A percentile compares a stretch with the other conserved stretches of the same genome.
These are phyloP conservation scores for Papiliotrema fonsecae DNA, from an alignment of 1,284 basidiomycete species.

Conservation along the genomic window DNA sequence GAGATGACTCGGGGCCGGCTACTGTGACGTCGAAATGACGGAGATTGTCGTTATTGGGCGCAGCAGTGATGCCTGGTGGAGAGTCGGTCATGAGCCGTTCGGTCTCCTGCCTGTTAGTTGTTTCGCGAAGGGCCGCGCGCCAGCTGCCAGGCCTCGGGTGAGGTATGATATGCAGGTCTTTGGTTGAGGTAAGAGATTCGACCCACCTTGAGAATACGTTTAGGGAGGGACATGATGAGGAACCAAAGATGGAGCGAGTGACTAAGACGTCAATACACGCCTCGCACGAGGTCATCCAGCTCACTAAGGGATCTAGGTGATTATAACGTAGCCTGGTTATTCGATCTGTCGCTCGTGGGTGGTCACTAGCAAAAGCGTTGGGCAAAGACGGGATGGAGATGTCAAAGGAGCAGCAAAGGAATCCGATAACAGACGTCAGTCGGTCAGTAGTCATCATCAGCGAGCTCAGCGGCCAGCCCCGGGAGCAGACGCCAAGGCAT, in stretches of 20 bases:
- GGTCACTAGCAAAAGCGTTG: too few relatives aligned
- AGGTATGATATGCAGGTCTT: background rate
- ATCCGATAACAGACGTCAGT: too few relatives aligned
- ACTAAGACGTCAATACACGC: background rate
- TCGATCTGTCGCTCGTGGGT: too few relatives aligned
- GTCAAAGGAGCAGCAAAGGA: too few relatives aligned
- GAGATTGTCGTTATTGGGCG: constrained; percentile 94
- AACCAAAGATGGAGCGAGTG: background rate
- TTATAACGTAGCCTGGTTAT: too few relatives aligned
- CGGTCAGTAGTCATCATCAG: too few relatives aligned
- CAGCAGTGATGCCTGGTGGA: constrained; percentile 88
- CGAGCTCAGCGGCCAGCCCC: too few relatives aligned
- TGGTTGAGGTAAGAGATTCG: background rate
- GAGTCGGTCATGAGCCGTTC: constrained; percentile 93
- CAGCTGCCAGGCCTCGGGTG: background rate
- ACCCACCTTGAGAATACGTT: constrained; percentile 50
- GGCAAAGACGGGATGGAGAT: too few relatives aligned
- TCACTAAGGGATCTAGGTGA: too few relatives aligned
- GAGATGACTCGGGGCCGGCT: constrained; percentile 85
- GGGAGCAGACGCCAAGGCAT: too few relatives aligned
- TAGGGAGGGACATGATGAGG: constrained; percentile 35
- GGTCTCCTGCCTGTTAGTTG: constrained; percentile 68
- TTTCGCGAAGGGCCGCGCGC: background rate
- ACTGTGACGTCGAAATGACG: constrained; percentile 99
- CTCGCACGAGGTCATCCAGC: too few relatives aligned